These are phyloP conservation scores for Paramecium tetraurelia DNA, from an alignment of 73 alveolate genomes.

Conservation along the genomic window DNA sequence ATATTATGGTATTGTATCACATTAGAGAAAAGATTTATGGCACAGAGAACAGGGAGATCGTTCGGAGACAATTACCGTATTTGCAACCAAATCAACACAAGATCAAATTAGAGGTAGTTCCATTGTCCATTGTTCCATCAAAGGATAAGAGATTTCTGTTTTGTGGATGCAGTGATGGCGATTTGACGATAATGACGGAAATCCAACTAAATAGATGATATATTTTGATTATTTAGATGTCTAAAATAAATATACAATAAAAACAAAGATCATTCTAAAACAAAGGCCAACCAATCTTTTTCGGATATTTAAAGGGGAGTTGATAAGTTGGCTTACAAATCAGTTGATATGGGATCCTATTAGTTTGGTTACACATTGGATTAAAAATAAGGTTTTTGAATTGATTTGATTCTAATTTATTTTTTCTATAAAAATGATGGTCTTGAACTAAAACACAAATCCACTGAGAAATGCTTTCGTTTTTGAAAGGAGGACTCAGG, in stretches of 20 bases:
- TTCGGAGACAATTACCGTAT: constrained; percentile 73
- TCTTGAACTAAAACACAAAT: not conserved
- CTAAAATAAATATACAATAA: not conserved
- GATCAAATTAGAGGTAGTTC: not conserved
- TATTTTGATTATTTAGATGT: not conserved
- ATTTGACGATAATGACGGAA: not conserved
- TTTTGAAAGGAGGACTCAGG: not conserved
- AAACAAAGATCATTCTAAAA: not conserved
- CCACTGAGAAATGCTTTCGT: not conserved
- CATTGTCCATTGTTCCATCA: not conserved
- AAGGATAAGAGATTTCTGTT: constrained; percentile 73
- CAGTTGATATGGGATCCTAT: too few relatives aligned
- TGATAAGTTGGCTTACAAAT: not conserved
- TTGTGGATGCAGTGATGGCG: constrained; percentile 75
- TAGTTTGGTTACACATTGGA: not conserved
- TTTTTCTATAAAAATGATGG: not conserved
- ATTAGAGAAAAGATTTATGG: constrained; percentile 70
- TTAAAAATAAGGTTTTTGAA: not conserved
- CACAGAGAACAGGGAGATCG: constrained; percentile 76
- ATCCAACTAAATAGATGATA: not conserved
- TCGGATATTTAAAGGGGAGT: not conserved
- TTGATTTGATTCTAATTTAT: not conserved
- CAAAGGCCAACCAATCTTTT: not conserved
- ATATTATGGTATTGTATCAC: constrained; percentile 41
- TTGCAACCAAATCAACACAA: not conserved